Evolutionary conservation across 164 flowering plant species (phyloP).

Genomic region (Cinnamomum micranthum): DNA sequence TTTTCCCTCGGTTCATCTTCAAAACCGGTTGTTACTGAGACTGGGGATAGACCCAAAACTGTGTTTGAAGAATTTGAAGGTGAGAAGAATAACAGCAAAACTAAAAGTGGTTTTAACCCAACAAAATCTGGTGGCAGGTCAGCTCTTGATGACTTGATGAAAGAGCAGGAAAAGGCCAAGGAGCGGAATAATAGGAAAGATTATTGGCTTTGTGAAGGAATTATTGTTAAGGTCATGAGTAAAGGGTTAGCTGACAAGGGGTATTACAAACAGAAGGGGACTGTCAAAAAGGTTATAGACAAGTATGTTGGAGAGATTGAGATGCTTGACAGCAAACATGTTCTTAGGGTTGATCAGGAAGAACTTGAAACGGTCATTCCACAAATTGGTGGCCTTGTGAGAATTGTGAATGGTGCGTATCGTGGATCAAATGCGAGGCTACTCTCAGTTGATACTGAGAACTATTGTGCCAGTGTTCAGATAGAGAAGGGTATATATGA

Average conservation of each 20-base stretch:
- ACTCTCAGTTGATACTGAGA: conserved; percentile 55
- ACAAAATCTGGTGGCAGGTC: conserved; percentile 31
- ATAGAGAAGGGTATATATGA: conserved; percentile 84
- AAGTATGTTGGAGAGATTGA: conserved; percentile 83
- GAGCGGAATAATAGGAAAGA: conserved; percentile 73
- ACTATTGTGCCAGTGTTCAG: conserved; percentile 70
- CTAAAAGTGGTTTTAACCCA: conserved; percentile 11
- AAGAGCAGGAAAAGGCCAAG: conserved; percentile 73
- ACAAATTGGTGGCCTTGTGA: conserved; percentile 72
- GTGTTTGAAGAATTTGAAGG: conserved; percentile 42
- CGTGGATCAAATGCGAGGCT: conserved; percentile 73
- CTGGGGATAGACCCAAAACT: conserved; percentile 34
- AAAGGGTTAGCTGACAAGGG: conserved; percentile 67
- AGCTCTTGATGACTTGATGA: conserved; percentile 75
- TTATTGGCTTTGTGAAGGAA: conserved; percentile 82
- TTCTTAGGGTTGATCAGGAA: conserved; percentile 76
- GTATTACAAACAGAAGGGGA: conserved; percentile 82
- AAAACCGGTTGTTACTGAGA: conserved; percentile 31
- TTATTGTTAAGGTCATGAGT: conserved; percentile 84
- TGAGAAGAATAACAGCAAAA: conserved; percentile 19
- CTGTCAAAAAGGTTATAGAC: conserved; percentile 66
- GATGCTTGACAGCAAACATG: conserved; percentile 72
- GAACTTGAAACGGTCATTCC: conserved; percentile 94
- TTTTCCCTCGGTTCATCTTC: conserved; percentile 46
- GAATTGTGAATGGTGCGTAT: conserved; percentile 87